Evolutionary conservation across 495 filamentous ascomycete species (phyloP).

Genomic region (Trichoderma erinaceum): DNA sequence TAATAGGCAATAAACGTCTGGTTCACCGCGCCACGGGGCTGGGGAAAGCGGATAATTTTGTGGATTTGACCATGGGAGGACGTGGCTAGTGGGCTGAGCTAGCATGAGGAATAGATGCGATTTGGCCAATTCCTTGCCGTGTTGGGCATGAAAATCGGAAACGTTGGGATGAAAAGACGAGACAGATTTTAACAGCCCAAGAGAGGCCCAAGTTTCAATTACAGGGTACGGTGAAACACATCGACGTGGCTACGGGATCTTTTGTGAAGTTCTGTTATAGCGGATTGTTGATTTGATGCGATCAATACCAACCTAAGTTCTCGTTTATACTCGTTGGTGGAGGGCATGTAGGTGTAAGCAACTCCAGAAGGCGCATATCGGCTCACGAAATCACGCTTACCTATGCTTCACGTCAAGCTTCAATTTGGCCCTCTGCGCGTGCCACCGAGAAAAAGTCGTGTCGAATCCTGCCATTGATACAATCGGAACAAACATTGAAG

Average conservation of each 20-base stretch:
- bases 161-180: neutral
- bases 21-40: neutral
- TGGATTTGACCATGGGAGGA: neutral
- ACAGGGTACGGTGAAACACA: too few relatives aligned
- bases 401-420: slow-evolving; percentile 3
- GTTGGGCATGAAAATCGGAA: neutral
- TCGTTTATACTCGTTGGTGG: neutral
- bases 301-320: neutral
- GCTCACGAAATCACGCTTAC: neutral
- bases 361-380: neutral
- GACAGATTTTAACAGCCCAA: neutral
- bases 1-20: neutral
- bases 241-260: too few relatives aligned
- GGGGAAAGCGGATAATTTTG: neutral
- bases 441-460: neutral
- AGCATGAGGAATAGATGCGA: neutral
- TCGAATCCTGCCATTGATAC: neutral
- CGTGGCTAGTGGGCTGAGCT: neutral
- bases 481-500: neutral
- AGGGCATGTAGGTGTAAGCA: too few relatives aligned
- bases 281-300: too few relatives aligned
- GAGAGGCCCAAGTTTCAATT: neutral
- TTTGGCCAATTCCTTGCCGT: neutral
- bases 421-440: neutral
- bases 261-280: too few relatives aligned